phyloP scores from a whole-genome alignment of 306 rosid species.

The Betula pendula region DNA sequence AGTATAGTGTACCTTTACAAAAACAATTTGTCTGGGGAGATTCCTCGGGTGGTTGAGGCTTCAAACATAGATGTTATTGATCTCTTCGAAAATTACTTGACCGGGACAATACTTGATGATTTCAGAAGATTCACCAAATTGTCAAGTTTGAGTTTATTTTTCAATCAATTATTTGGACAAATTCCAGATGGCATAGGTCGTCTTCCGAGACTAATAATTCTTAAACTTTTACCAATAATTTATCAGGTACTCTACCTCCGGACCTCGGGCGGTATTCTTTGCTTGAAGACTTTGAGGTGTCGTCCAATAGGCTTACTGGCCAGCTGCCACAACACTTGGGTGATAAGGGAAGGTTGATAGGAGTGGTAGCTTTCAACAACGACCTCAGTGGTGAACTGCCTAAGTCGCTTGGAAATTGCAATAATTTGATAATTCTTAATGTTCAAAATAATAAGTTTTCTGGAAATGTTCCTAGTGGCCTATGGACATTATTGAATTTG shows the following conservation, averaged over 20 bases:
- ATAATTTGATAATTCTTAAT: constrained; percentile 22
- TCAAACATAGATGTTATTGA: no score
- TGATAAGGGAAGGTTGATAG: constrained; percentile 34
- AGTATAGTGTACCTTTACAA: constrained; percentile 32
- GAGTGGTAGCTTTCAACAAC: constrained; percentile 43
- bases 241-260: constrained; percentile 58
- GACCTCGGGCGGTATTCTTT: constrained; percentile 52
- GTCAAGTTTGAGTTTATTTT: constrained; percentile 29
- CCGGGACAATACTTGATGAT: constrained; percentile 46
- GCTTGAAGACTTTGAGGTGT: constrained; percentile 37
- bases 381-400: constrained; percentile 59
- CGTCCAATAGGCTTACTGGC: constrained; percentile 47
- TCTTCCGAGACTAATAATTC: constrained; percentile 41
- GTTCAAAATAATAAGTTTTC: constrained; percentile 42
- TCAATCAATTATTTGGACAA: constrained; percentile 53
- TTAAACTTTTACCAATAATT: constrained; percentile 26
- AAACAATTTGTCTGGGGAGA: constrained; percentile 50
- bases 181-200: constrained; percentile 55
- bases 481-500: constrained; percentile 55
- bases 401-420: constrained; percentile 59
- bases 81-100: no score
- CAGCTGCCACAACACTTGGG: constrained; percentile 58
- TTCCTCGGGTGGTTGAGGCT: constrained; percentile 46
- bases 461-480: constrained; percentile 56
- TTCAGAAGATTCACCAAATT: constrained; percentile 54